phyloP scores from a whole-genome alignment of 257 asterid genomes.

The Nicotiana tomentosiformis region DNA sequence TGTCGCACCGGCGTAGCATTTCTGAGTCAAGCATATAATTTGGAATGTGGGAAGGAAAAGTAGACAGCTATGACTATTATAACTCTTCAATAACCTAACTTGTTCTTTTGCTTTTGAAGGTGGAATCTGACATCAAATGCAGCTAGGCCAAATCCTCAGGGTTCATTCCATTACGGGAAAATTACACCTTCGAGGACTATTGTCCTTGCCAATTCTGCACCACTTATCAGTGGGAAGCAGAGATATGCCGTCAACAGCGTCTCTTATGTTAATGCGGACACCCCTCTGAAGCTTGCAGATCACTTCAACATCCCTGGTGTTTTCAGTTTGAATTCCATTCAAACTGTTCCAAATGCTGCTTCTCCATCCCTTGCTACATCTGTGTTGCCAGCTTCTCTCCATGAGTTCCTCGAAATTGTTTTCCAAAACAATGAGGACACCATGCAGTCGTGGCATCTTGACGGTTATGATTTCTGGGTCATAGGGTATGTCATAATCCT shows the following conservation, averaged over 20 bases:
- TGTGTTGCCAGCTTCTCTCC: constrained; percentile 40
- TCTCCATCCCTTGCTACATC: constrained; percentile 31
- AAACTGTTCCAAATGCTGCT: constrained; percentile 13
- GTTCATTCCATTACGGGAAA: constrained; percentile 40
- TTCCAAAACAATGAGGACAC: constrained; percentile 33
- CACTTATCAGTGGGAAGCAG: constrained; percentile 21
- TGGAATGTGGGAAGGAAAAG: neutral
- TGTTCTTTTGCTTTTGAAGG: constrained; percentile 14
- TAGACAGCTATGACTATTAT: neutral
- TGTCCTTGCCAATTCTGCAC: constrained; percentile 40
- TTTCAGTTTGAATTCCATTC: constrained; percentile 31
- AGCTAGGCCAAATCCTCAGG: constrained; percentile 62
- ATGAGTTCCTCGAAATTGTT: constrained; percentile 46
- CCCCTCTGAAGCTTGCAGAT: constrained; percentile 52
- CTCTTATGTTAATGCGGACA: constrained; percentile 37
- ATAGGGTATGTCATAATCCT: constrained; percentile 31
- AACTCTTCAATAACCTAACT: neutral
- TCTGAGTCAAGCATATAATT: neutral
- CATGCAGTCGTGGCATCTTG: constrained; percentile 56
- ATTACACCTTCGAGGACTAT: constrained; percentile 36
- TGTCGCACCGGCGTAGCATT: neutral
- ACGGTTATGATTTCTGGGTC: constrained; percentile 50
- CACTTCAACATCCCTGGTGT: constrained; percentile 46
- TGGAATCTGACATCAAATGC: constrained; percentile 53
- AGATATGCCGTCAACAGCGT: constrained; percentile 38